phyloP scores from a whole-genome alignment of 2,329 filamentous ascomycete species.

The Teratosphaeria epicoccoides region DNA sequence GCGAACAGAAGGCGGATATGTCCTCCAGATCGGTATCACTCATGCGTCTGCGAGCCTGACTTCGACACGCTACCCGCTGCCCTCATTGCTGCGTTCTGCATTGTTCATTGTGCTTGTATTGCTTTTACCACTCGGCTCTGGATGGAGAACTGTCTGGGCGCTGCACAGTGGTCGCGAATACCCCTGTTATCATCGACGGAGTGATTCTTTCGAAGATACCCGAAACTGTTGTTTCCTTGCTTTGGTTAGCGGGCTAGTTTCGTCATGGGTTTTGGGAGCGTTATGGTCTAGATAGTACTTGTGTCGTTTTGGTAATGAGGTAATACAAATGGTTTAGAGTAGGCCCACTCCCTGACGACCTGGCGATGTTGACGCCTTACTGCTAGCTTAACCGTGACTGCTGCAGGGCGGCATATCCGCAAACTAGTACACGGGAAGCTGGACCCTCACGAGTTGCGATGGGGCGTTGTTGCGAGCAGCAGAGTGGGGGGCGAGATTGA shows the following conservation, averaged over 20 bases:
- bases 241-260: neutral
- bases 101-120: constrained; percentile 3
- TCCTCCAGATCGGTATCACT: constrained; percentile 3
- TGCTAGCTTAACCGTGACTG: too few species aligned
- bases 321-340: neutral
- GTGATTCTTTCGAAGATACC: constrained; percentile 6
- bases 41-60: neutral
- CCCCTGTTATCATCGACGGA: constrained; percentile 4
- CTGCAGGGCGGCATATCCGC: too few species aligned
- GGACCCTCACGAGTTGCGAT: too few species aligned
- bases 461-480: too few species aligned
- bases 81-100: constrained; percentile 6
- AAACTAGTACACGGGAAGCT: too few species aligned
- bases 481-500: too few species aligned
- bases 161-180: constrained; percentile 4
- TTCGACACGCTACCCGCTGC: too few species aligned
- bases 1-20: neutral
- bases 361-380: too few species aligned
- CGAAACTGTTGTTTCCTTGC: constrained; percentile 1
- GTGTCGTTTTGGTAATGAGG: neutral
- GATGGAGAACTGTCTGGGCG: neutral
- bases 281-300: neutral
- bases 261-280: neutral
- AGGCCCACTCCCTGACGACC: too few species aligned
- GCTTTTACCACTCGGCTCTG: neutral